A percentile compares a stretch with the other conserved stretches of the same genome.
Conservation (phyloP, 805 yeast species). For the Yamadazyma paraphyllophila region DNA sequence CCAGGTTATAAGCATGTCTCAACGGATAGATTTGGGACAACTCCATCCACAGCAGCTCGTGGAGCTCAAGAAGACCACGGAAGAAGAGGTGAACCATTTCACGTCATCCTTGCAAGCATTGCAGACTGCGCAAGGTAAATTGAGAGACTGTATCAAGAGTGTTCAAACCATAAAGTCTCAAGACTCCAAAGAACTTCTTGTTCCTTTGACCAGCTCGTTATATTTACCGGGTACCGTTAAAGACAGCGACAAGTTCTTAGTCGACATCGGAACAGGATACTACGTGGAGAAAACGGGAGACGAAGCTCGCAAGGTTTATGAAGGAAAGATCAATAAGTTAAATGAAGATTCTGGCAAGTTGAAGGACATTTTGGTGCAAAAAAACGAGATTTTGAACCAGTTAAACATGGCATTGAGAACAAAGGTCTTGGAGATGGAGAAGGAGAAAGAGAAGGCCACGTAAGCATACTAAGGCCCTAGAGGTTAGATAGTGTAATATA, state of each 20-base stretch:
- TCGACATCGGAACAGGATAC: constrained; percentile 96
- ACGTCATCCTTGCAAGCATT: constrained; percentile 81
- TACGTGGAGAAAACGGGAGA: constrained; percentile 74
- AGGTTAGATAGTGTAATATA: not conserved
- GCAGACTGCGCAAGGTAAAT: constrained; percentile 76
- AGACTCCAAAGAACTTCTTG: constrained; percentile 53
- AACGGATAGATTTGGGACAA: constrained; percentile 56
- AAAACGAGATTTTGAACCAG: constrained; percentile 59
- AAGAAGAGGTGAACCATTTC: constrained; percentile 83
- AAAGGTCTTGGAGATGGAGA: constrained; percentile 49
- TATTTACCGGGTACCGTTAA: constrained; percentile 83
- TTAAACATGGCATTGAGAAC: constrained; percentile 58
- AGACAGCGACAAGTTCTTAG: constrained; percentile 68
- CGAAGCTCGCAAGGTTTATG: constrained; percentile 71
- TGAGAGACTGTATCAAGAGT: constrained; percentile 74
- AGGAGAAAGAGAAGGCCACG: too few relatives aligned
- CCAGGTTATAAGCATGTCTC: constrained; percentile 11
- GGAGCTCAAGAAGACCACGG: constrained; percentile 79
- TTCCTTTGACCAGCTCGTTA: constrained; percentile 85
- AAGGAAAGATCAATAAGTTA: constrained; percentile 68
- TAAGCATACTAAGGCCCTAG: not conserved
- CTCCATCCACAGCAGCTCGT: constrained; percentile 81
- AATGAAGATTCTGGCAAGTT: constrained; percentile 71
- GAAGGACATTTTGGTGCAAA: constrained; percentile 71
- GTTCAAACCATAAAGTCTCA: constrained; percentile 53